These are phyloP conservation scores for Jasminum sambac DNA, from an alignment of 257 asterid species.

Conservation along the genomic window DNA sequence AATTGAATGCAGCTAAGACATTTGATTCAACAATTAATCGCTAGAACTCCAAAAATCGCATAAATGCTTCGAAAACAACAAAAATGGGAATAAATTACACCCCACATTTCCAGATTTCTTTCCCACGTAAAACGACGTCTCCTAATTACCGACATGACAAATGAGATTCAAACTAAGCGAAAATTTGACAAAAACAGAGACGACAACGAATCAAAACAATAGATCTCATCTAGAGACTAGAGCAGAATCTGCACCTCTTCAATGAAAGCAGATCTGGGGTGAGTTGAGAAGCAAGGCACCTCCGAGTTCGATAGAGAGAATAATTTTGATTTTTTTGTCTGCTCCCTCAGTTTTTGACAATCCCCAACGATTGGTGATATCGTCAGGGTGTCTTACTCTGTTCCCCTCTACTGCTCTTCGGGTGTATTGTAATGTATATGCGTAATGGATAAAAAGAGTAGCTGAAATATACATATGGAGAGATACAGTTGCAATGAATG, in stretches of 20 bases:
- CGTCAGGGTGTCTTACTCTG: neutral
- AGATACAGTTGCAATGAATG: neutral
- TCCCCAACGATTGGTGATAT: neutral
- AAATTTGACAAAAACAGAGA: neutral
- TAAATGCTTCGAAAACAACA: neutral
- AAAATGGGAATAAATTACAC: neutral
- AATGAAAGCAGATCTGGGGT: neutral
- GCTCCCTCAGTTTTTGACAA: neutral
- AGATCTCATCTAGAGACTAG: neutral
- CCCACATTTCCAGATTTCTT: neutral
- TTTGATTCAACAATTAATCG: neutral
- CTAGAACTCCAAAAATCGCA: neutral
- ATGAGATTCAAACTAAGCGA: neutral
- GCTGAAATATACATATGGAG: neutral
- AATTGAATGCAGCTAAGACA: neutral
- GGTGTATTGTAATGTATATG: neutral
- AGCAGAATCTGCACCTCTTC: neutral
- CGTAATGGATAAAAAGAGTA: neutral
- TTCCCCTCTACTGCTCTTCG: neutral
- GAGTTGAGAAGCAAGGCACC: neutral
- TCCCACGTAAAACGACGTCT: neutral
- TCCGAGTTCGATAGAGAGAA: neutral
- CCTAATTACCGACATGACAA: neutral
- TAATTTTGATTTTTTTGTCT: neutral
- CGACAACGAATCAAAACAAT: neutral